These are phyloP conservation scores for Raffaelea arxii DNA, from an alignment of 2,329 filamentous ascomycete genomes.

Conservation along the genomic window DNA sequence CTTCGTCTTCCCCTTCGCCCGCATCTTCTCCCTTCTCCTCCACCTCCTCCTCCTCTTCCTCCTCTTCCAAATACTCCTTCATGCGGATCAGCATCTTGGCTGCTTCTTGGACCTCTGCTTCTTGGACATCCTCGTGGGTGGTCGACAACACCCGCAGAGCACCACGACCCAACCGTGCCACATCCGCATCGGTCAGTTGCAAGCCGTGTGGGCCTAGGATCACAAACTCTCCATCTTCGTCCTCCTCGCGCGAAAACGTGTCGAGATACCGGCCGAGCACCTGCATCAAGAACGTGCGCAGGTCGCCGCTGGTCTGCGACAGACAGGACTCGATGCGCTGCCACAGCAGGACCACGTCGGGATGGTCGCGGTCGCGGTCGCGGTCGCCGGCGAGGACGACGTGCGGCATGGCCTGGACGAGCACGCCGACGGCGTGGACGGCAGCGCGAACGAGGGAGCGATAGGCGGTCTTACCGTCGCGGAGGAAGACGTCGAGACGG, in stretches of 20 bases:
- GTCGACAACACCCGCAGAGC: constrained; percentile 48
- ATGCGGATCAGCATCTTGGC: constrained; percentile 66
- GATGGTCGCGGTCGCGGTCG: too few relatives aligned
- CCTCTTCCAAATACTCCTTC: constrained; percentile 30
- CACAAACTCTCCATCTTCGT: constrained; percentile 38
- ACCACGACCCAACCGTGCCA: constrained; percentile 47
- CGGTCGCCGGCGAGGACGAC: constrained; percentile 40
- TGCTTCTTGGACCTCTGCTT: constrained; percentile 67
- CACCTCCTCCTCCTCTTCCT: constrained; percentile 24
- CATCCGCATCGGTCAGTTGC: constrained; percentile 51
- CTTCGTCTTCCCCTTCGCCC: constrained; percentile 34
- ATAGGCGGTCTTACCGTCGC: too few relatives aligned
- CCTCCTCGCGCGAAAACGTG: constrained; percentile 58
- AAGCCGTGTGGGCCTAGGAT: constrained; percentile 59
- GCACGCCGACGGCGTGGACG: constrained; percentile 57
- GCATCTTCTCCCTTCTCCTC: constrained; percentile 30
- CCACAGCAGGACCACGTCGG: too few relatives aligned
- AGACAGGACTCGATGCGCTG: constrained; percentile 55
- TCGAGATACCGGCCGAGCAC: constrained; percentile 70
- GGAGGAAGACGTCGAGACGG: constrained; percentile 31
- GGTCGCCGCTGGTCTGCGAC: constrained; percentile 59
- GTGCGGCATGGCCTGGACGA: constrained; percentile 59
- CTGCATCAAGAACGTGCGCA: constrained; percentile 68
- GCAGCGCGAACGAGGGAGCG: constrained; percentile 53
- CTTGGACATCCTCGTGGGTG: constrained; percentile 43